A percentile compares a stretch with the other conserved stretches of the same genome.
These are phyloP conservation scores for Phytophthora sp. DNA, from an alignment of 352 stramenopile genomes.

Conservation along the genomic window DNA sequence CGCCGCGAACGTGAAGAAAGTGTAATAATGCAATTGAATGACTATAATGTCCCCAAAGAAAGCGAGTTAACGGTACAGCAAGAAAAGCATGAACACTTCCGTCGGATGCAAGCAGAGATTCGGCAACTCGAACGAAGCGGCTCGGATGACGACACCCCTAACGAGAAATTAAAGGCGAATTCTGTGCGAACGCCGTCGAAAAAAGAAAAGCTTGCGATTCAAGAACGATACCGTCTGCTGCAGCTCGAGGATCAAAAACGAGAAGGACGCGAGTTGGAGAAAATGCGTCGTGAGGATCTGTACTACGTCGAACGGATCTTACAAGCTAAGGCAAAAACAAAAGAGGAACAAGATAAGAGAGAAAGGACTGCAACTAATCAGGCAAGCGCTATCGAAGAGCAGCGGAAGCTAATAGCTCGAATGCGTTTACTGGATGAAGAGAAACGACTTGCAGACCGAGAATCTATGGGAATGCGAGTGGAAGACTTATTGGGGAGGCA, in stretches of 20 bases:
- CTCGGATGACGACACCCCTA: neutral
- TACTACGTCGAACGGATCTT: conserved; percentile 63
- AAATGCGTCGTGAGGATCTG: conserved; percentile 59
- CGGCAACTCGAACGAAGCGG: conserved; percentile 23
- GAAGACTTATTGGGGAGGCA: conserved; percentile 64
- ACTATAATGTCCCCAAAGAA: conserved; percentile 44
- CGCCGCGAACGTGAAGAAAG: conserved; percentile 50
- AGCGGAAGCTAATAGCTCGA: conserved; percentile 50
- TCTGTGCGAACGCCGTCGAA: neutral
- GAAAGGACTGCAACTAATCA: conserved; percentile 1
- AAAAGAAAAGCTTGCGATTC: conserved; percentile 30
- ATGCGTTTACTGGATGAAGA: conserved; percentile 55
- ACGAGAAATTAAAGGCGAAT: neutral
- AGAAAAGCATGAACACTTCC: conserved; percentile 36
- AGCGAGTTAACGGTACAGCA: conserved; percentile 30
- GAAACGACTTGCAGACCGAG: conserved; percentile 31
- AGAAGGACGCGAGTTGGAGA: conserved; percentile 40
- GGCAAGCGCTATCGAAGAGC: conserved; percentile 45
- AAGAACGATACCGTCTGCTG: conserved; percentile 35
- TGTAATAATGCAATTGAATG: conserved; percentile 44
- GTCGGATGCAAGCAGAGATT: conserved; percentile 36
- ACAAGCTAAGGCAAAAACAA: conserved; percentile 35
- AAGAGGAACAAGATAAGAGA: conserved; percentile 22
- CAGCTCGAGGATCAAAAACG: conserved; percentile 30
- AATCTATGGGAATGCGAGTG: conserved; percentile 41